Evolutionary conservation across 495 filamentous ascomycete species (phyloP).

Genomic region (Aspergillus incahuasiensis): DNA sequence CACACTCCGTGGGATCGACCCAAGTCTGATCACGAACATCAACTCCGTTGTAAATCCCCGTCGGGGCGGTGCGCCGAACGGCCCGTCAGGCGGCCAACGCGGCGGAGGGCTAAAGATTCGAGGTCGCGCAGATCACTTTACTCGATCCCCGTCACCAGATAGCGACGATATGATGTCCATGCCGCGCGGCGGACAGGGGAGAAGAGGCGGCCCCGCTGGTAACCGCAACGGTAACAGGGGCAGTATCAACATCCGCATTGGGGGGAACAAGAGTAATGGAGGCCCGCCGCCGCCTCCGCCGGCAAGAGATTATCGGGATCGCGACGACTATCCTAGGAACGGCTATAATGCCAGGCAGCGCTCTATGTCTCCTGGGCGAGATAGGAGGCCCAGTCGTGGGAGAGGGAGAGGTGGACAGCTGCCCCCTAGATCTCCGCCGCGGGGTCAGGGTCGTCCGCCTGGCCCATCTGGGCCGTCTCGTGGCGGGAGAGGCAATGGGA

Average conservation of each 20-base stretch:
- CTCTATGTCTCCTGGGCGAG: conserved; percentile 22
- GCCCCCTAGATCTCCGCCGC: conserved; percentile 10
- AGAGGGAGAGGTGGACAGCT: conserved; percentile 25
- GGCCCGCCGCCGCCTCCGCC: conserved; percentile 4
- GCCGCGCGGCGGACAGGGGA: conserved; percentile 7
- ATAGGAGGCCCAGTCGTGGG: conserved; percentile 8
- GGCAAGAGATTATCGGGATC: conserved; percentile 17
- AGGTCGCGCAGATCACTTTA: conserved; percentile 19
- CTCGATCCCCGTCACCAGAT: conserved; percentile 21
- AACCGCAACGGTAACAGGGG: conserved; percentile 21
- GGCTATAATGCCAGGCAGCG: conserved; percentile 22
- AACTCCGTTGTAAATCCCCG: conserved; percentile 22
- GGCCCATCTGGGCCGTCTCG: not conserved
- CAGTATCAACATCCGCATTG: conserved; percentile 31
- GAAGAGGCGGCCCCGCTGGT: conserved; percentile 12
- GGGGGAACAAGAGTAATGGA: not conserved
- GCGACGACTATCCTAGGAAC: conserved; percentile 17
- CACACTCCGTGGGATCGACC: conserved; percentile 33
- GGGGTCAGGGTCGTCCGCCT: conserved; percentile 7
- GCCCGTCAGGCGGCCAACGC: conserved; percentile 13
- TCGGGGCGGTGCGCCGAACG: conserved; percentile 3
- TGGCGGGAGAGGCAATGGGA: conserved; percentile 1
- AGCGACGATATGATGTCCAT: conserved; percentile 29
- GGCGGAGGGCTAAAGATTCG: conserved; percentile 25
- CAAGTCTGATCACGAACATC: conserved; percentile 32